A percentile compares a stretch with the other conserved stretches of the same genome.
Conservation (phyloP, 1,284 basidiomycete genomes). For the Apiotrichum gamsii region DNA sequence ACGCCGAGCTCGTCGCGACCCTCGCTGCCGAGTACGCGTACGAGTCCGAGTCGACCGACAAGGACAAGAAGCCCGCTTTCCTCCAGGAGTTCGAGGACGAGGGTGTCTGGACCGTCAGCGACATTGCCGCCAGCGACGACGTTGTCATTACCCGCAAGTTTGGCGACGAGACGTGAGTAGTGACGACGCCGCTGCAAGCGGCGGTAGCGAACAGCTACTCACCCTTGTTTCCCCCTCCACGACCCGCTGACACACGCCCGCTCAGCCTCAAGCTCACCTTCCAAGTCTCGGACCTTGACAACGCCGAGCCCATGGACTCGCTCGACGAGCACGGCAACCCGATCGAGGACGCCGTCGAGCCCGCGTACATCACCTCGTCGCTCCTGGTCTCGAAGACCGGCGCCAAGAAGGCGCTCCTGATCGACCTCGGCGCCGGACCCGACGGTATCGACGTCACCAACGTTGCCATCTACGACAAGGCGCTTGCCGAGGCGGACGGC, state of each 20-base stretch:
- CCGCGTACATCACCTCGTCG: constrained; percentile 53
- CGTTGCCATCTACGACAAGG: constrained; percentile 70
- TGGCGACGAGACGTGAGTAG: constrained; percentile 77
- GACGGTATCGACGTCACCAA: constrained; percentile 83
- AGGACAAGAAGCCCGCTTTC: constrained; percentile 64
- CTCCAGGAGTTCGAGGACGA: constrained; percentile 66
- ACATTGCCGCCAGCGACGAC: constrained; percentile 71
- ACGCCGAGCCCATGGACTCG: constrained; percentile 13
- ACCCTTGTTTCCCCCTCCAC: background rate
- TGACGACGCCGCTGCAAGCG: constrained; percentile 1
- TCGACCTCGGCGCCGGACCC: constrained; percentile 77
- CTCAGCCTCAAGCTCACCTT: constrained; percentile 45
- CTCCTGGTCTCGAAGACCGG: constrained; percentile 69
- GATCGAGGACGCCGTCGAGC: constrained; percentile 53
- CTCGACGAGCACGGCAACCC: constrained; percentile 16
- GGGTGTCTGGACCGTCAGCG: constrained; percentile 78
- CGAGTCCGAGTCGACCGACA: constrained; percentile 64
- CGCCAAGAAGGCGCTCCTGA: constrained; percentile 60
- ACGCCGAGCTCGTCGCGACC: constrained; percentile 66
- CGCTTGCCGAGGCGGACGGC: constrained; percentile 70
- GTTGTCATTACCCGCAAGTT: constrained; percentile 73
- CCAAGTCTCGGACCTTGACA: constrained; percentile 46
- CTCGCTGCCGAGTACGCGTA: constrained; percentile 77
- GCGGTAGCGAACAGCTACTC: background rate
- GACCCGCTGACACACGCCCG: constrained; percentile 2